Evolutionary conservation across 805 yeast genomes (phyloP).

Genomic region (Ogataea angusta): DNA sequence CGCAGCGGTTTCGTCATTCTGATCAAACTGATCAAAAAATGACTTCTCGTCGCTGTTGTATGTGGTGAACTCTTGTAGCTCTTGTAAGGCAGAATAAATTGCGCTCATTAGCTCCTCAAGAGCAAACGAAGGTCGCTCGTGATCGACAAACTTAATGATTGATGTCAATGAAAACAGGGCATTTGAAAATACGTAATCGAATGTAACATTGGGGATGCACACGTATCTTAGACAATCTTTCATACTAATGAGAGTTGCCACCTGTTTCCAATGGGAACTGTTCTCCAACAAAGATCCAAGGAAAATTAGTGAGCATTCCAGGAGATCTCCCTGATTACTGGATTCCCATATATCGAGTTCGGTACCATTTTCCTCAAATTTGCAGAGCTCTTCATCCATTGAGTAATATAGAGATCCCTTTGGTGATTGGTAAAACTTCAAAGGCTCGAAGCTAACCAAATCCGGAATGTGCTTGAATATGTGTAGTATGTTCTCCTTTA

Average conservation of each 20-base stretch:
- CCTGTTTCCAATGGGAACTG: constrained; percentile 44
- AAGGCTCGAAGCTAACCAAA: constrained; percentile 36
- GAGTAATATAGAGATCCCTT: constrained; percentile 38
- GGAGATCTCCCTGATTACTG: constrained; percentile 41
- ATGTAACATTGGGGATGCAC: constrained; percentile 53
- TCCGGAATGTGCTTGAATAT: constrained; percentile 46
- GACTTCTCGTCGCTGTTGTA: constrained; percentile 32
- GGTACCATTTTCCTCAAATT: constrained; percentile 38
- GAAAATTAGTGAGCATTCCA: constrained; percentile 50
- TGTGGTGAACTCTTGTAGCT: constrained; percentile 27
- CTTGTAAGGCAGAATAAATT: constrained; percentile 14
- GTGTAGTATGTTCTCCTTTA: constrained; percentile 45
- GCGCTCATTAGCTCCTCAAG: constrained; percentile 20
- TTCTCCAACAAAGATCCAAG: constrained; percentile 52
- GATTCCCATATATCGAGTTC: constrained; percentile 54
- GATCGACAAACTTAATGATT: constrained; percentile 55
- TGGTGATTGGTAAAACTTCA: constrained; percentile 43
- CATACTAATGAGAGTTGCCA: constrained; percentile 37
- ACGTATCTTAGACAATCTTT: constrained; percentile 48
- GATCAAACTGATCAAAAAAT: constrained; percentile 36
- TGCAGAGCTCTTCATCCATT: constrained; percentile 39
- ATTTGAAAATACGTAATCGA: constrained; percentile 55
- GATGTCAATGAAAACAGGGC: constrained; percentile 52
- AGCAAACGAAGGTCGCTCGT: constrained; percentile 50
- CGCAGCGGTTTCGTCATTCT: constrained; percentile 20